Base-by-base conservation (phyloP, 257 asterid genomes). In the Solanum raphanifolium region DNA sequence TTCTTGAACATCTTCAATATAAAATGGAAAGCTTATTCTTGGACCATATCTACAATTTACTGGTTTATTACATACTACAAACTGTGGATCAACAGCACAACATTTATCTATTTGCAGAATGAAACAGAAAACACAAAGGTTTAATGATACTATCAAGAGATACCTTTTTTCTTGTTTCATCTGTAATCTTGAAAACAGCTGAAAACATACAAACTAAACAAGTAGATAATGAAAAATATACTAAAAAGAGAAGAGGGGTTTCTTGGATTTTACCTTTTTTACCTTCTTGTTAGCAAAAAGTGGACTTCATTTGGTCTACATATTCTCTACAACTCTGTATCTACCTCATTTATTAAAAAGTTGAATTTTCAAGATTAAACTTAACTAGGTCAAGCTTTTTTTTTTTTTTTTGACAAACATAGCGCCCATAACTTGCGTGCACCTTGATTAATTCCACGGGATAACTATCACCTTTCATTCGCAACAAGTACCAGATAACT, bases 1-100 rank as follows among this genome's bases (percentile, higher is more conserved):
- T 85, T 92, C 88, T 75, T 93, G 95, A 35, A 1, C 3, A 36
- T 68, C 86, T 65, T 35, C 46, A 55, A 95, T 83, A 31, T 86
- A 87, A 88, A 95, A 95, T 7, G 98, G 98, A 85, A 90, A 95
- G 46, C 90, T 92, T 82, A 95, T 89, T 58, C 6, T 87, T 25
- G 92, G 94, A 83, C 95, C 95, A 55, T 65, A 8, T 5, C 86
- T 87, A 31, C 96, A 94, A 9, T 29, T 66, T 27, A n/a, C 75
- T 13, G 94, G 85, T 21, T 8, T 73, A 82, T 10, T 73, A 84
- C 98, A 94, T 13, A 90, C 91, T 85, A 89, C 91, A 62, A 90
- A 95, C 41, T 39, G 88, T 7, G 38, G 36, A 90, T 93, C 91
- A 69, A 81, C 91, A 60, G 88, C 91, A 84, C 8, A 89, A 55